Conservation (phyloP, 805 yeast species). For the Wickerhamomyces bisporus region DNA sequence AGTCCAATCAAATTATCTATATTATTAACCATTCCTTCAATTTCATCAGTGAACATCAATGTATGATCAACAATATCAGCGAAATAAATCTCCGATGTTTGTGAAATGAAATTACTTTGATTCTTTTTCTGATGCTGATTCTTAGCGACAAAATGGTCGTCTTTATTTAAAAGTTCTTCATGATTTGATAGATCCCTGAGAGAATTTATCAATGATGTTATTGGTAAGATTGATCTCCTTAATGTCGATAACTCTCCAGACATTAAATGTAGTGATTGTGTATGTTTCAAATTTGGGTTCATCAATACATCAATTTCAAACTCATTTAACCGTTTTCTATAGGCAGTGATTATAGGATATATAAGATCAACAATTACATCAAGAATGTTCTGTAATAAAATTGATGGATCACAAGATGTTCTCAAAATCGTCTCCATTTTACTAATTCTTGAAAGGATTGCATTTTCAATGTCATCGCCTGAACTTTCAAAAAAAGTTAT, state of each 20-base stretch:
- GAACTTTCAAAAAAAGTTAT: slow-evolving; percentile 55
- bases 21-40: slow-evolving; percentile 48
- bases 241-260: slow-evolving; percentile 46
- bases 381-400: slow-evolving; percentile 47
- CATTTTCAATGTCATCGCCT: slow-evolving; percentile 47
- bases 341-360: slow-evolving; percentile 49
- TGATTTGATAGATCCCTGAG: slow-evolving; percentile 34
- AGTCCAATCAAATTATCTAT: slow-evolving; percentile 46
- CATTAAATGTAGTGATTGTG: slow-evolving; percentile 48
- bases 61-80: slow-evolving; percentile 56
- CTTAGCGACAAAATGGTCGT: neutral
- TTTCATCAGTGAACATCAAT: slow-evolving; percentile 44
- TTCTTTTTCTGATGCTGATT: neutral
- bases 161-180: slow-evolving; percentile 3
- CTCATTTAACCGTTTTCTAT: slow-evolving; percentile 41
- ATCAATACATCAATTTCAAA: slow-evolving; percentile 47
- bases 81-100: slow-evolving; percentile 41
- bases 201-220: slow-evolving; percentile 41
- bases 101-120: slow-evolving; percentile 29
- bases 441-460: slow-evolving; percentile 43
- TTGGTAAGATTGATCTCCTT: slow-evolving; percentile 42
- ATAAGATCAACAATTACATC: slow-evolving; percentile 51
- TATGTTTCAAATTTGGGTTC: slow-evolving; percentile 45
- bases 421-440: slow-evolving; percentile 43
- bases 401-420: slow-evolving; percentile 46